phyloP scores from a whole-genome alignment of 495 filamentous ascomycete species.

The Neurospora hispaniola region DNA sequence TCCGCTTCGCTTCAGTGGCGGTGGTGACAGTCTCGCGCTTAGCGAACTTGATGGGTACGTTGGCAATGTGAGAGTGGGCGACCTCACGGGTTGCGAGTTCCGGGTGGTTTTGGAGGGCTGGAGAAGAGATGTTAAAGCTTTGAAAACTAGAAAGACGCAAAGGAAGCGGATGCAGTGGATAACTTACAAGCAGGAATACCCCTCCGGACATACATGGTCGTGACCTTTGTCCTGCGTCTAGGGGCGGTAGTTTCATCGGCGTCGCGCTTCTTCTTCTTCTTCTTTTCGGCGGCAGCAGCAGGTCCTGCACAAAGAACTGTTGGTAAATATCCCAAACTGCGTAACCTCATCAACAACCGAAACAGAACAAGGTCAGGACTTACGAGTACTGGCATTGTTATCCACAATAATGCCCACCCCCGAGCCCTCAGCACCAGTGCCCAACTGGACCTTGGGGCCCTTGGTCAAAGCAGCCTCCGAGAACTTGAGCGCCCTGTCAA shows the following conservation, averaged over 20 bases:
- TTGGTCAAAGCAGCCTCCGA: conserved; percentile 36
- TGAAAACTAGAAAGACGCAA: conserved; percentile 7
- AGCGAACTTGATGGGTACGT: conserved; percentile 10
- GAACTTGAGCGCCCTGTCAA: conserved; percentile 37
- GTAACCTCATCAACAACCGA: no score
- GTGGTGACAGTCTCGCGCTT: conserved; percentile 17
- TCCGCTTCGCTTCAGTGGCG: neutral
- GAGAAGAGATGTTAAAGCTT: conserved; percentile 2
- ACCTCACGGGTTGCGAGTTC: conserved; percentile 19
- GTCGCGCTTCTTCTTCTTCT: conserved; percentile 18
- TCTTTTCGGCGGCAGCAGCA: conserved; percentile 1
- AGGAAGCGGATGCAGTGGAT: neutral
- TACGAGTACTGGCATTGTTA: conserved; percentile 23
- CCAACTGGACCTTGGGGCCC: conserved; percentile 35
- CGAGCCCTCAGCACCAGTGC: conserved; percentile 35
- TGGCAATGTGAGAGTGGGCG: conserved; percentile 12
- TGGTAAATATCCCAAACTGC: no score
- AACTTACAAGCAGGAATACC: conserved; percentile 33
- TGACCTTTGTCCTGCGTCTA: conserved; percentile 32
- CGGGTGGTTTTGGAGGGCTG: conserved; percentile 26
- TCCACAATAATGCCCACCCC: conserved; percentile 41
- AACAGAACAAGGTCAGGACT: neutral
- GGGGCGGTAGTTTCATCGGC: conserved; percentile 17
- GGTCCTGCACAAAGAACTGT: neutral
- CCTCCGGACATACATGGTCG: conserved; percentile 39